Percentiles rank a stretch among this genome's conserved stretches.
Evolutionary conservation across 108 stramenopile genomes (phyloP).

Genomic region (Pseudonitzschia delicatissima): DNA sequence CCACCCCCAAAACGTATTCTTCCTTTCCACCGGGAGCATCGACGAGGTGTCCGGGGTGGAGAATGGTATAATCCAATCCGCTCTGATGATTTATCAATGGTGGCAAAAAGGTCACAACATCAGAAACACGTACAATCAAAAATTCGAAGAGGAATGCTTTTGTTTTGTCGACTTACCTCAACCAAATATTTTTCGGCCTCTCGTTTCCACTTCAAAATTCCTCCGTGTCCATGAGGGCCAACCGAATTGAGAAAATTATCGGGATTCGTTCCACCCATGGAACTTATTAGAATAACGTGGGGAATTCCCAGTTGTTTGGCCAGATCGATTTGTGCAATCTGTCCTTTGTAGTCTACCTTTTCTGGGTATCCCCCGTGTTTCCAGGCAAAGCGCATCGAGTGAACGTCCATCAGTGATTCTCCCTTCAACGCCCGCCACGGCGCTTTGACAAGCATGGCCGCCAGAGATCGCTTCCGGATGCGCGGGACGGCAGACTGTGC

Average conservation of each 20-base stretch:
- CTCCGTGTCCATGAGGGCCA: conserved; percentile 70
- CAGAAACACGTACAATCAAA: too few relatives aligned
- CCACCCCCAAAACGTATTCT: conserved; percentile 72
- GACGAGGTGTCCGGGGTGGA: conserved; percentile 87
- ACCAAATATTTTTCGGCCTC: conserved; percentile 80
- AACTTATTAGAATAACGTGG: conserved; percentile 63
- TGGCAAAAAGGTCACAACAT: too few relatives aligned
- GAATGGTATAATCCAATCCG: conserved; percentile 80
- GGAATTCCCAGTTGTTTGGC: conserved; percentile 80
- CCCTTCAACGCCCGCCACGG: conserved; percentile 50
- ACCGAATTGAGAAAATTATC: conserved; percentile 86
- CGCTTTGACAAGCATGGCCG: conserved; percentile 43
- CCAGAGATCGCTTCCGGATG: conserved; percentile 45
- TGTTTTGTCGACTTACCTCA: conserved; percentile 25
- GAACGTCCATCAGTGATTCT: conserved; percentile 56
- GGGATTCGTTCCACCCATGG: conserved; percentile 91
- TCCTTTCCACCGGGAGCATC: conserved; percentile 51
- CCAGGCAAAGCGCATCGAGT: conserved; percentile 56
- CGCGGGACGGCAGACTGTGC: conserved; percentile 68
- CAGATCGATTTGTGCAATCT: conserved; percentile 77
- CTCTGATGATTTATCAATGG: conserved; percentile 26
- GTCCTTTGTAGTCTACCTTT: conserved; percentile 72
- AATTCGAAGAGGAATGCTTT: background rate
- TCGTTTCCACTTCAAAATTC: conserved; percentile 90
- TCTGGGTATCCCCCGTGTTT: conserved; percentile 65